Evolutionary conservation across 2,329 filamentous ascomycete genomes (phyloP).

Genomic region (Plenodomus biglobosus): DNA sequence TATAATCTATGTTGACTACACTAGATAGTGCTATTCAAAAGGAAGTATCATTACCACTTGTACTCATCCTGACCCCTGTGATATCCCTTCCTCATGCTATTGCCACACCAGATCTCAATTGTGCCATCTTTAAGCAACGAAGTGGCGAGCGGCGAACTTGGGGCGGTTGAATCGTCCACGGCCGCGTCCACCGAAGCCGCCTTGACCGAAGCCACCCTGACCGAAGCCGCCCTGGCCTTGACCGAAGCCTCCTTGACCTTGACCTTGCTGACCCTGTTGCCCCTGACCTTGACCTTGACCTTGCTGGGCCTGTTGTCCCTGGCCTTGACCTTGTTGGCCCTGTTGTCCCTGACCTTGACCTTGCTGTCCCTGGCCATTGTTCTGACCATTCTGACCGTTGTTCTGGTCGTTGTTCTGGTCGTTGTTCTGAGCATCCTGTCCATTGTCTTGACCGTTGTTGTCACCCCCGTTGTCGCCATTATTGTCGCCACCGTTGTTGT

Average conservation of each 20-base stretch:
- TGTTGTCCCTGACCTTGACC: slow-evolving; percentile 7
- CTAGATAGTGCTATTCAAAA: slow-evolving; percentile 19
- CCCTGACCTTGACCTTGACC: slow-evolving; percentile 1
- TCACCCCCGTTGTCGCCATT: not conserved
- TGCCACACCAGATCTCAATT: slow-evolving; percentile 1
- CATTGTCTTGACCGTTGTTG: not conserved
- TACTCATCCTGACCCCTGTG: slow-evolving; percentile 7
- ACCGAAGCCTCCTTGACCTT: slow-evolving; percentile 6
- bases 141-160: slow-evolving; percentile 39
- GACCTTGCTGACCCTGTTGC: slow-evolving; percentile 4
- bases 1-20: slow-evolving; percentile 30
- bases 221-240: slow-evolving; percentile 20
- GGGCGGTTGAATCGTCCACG: slow-evolving; percentile 27
- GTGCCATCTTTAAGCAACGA: slow-evolving; percentile 28
- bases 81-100: slow-evolving; percentile 1
- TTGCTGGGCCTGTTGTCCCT: not conserved
- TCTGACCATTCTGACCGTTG: slow-evolving; percentile 1
- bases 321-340: slow-evolving; percentile 2
- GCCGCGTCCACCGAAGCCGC: slow-evolving; percentile 17
- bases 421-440: slow-evolving; percentile 1
- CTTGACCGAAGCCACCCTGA: slow-evolving; percentile 9
- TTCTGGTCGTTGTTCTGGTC: not conserved
- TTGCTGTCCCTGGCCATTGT: slow-evolving; percentile 1
- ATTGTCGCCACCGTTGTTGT: slow-evolving; percentile 9
- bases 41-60: slow-evolving; percentile 34